Base-by-base conservation (phyloP, 148 eudicot genomes). In the Hydrangea macrophylla region DNA sequence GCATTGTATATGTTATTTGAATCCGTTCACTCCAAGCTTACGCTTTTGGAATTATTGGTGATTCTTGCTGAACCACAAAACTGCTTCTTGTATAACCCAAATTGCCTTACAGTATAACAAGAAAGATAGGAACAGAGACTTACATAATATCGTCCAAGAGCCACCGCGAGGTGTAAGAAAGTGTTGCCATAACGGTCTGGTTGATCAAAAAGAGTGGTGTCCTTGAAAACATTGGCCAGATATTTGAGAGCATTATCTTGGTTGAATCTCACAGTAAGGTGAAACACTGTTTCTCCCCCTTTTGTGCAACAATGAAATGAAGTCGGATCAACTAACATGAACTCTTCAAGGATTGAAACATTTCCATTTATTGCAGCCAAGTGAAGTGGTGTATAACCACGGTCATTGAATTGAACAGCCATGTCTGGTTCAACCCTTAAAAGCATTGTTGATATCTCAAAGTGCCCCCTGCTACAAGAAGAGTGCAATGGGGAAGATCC, bases 381-480 rank as follows among this genome's bases (percentile, higher is more conserved):
- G 33, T 65, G 68, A 27, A 65, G 45, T 44, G 68, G 68, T 25
- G 56, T 65, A 35, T 18, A 26, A 1, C 68, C 68, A 26, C n/a
- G 27, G 27, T 65, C 45, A 33, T 65, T 37, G 45, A 13, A 15
- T 65, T 65, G 68, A 15, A 26, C 24, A 44, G 68, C 58, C 26
- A 65, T 25, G 27, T 65, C 56, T 5, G 28, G 69, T 25, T 31
- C 10, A 10, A 26, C 55, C 48, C 44, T 65, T 6, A 65, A 36
- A 5, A 65, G 58, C 60, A 57, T 57, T 57, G 24, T 57, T 57
- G 60, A 9, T 7, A 57, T 57, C 24, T 57, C 31, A 9, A 26
- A 10, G 60, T 57, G 26, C 15, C 60, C 60, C 5, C 25, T 22
- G 26, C 31, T n/a, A 57, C 60, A 57, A 57, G 60, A 9, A 57